phyloP scores from a whole-genome alignment of 2,329 filamentous ascomycete genomes.

The Colletotrichum sp. region DNA sequence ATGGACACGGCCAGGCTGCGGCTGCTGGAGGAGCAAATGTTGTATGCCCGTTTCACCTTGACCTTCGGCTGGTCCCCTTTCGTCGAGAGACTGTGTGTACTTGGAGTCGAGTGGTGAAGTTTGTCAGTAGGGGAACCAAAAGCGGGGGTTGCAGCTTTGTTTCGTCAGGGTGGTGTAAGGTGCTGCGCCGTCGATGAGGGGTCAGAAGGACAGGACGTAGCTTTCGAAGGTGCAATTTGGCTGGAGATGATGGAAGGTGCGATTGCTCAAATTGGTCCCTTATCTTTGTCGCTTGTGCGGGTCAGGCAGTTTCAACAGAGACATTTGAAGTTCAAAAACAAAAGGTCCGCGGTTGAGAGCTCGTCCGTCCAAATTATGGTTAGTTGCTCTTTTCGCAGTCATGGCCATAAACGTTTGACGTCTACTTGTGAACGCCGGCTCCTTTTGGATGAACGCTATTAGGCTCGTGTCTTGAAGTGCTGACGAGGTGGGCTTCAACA shows the following conservation, averaged over 20 bases:
- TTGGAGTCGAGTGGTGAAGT: constrained; percentile 46
- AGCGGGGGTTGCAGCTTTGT: constrained; percentile 17
- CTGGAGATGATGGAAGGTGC: background rate
- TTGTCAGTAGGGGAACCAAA: background rate
- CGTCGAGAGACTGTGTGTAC: constrained; percentile 41
- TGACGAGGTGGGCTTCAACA: background rate
- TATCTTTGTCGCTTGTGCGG: background rate
- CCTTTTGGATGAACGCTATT: background rate
- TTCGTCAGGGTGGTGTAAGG: constrained; percentile 8
- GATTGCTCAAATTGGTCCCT: background rate
- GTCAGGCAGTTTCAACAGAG: background rate
- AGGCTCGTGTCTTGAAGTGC: background rate
- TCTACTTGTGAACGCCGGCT: background rate
- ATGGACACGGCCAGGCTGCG: constrained; percentile 44
- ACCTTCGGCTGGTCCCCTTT: constrained; percentile 58
- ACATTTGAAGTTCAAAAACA: background rate
- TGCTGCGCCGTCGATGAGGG: constrained; percentile 3
- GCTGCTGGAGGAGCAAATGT: constrained; percentile 54
- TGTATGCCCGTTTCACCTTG: constrained; percentile 57
- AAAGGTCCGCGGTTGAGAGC: background rate
- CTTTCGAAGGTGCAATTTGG: background rate
- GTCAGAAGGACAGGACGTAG: background rate
- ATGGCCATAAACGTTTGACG: background rate
- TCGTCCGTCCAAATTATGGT: background rate
- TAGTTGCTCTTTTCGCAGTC: background rate